Base-by-base conservation (phyloP, 169 alveolate species). In the Plasmodium knowlesi region DNA sequence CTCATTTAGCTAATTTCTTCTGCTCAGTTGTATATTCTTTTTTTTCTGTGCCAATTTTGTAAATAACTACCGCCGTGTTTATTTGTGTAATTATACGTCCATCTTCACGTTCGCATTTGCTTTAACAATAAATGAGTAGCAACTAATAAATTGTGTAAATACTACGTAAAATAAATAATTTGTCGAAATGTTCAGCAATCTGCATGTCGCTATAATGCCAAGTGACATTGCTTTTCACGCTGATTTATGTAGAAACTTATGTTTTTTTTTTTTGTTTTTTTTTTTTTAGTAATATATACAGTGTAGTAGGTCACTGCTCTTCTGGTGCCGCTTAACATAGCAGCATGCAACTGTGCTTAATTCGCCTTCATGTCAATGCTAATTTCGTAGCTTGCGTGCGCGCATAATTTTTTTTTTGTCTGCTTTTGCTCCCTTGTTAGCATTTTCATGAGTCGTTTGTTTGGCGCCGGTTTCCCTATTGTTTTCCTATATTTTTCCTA, bases 321-420 rank as follows among this genome's bases (percentile, higher is more conserved):
- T 19, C 3, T 50, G 19, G 50, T 41, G 9, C 32, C 50, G 72
- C 54, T 79, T 28, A 32, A 10, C 19, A 50, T 8, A 41, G 25
- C 32, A 79, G 39, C 22, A 37, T 79, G 61, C 54, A 79, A 79
- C 25, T 79, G 73, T 19, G 84, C 19, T 37, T 76, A 76, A 76
- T 32, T 30, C 54, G 54, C 71, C n/a, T 22, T 12, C 28, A 37
- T 43, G 25, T 79, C 54, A 34, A 39, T 28, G 84, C 54, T 5
- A 2, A 79, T 79, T 79, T 39, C 43, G 57, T 37, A 79, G 28
- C 34, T 79, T 30, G 84, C 84, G 70, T 28, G 19, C 70, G 54
- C 30, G 28, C 54, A 79, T 79, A 41, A 39, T 79, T 79, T 79
- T 79, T n/a, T 22, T 30, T 79, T 79, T 79, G 25, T 79, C 32